Evolutionary conservation across 1,284 basidiomycete genomes (phyloP), one percentile per base, ranked within the genome.

Genomic region (Violaceomyces palustris): DNA sequence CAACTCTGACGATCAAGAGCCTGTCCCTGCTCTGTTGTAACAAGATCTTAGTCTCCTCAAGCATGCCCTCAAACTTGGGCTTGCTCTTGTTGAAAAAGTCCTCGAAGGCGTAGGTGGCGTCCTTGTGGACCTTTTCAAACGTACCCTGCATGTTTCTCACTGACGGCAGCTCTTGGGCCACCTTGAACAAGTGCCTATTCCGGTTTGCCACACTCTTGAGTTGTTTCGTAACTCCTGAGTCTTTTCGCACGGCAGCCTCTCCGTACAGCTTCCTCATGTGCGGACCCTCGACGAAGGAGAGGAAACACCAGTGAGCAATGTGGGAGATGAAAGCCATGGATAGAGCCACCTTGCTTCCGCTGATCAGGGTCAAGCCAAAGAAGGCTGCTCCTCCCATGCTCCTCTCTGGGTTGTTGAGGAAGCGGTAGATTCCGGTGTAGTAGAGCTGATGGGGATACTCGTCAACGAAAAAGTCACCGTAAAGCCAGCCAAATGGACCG

Each of bases 201-300:
- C 83, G 84, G 61, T 81, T 83, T 1, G 91, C 89, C 7, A 91
- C 88, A 43, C 81, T 85, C 76, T 91, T 91, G 73, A 98, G 84
- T 22, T 96, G 92, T 78, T 96, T 94, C 50, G 92, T 89, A 57
- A 97, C 85, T 26, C 93, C 94, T 6, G 91, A 92, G 50, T 97
- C 93, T 72, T 89, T 88, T 52, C 92, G 83, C 15, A 98, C 78
- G 5, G 87, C 84, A 9, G 65, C 63, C 64, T 91, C 83, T 12
- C 93, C 93, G 73, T 97, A 98, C 14, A 97, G 78, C 69, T 88
- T 89, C 59, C 82, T 83, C 93, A 98, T 98, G 75, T 98, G 93
- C 17, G 94, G 94, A 55, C 91, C 63, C 45, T 72, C 72, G 22
- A 76, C 70, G 14, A 41, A 59, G 22, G 53, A 58, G 14, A 75